phyloP scores from a whole-genome alignment of 495 filamentous ascomycete species.

The Pyronema omphalodes region DNA sequence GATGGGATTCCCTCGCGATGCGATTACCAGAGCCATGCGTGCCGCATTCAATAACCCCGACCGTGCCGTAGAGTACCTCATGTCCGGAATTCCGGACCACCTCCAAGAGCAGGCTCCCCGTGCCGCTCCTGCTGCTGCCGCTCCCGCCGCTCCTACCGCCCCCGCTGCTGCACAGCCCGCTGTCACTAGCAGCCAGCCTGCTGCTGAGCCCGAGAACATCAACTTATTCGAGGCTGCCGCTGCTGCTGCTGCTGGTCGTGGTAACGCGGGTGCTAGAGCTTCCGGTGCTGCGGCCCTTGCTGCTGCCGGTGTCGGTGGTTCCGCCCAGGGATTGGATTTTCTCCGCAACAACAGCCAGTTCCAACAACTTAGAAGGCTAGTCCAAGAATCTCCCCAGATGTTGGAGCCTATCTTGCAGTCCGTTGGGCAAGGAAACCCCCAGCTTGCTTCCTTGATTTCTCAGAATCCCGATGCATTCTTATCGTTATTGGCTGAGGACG shows the following conservation, averaged over 20 bases:
- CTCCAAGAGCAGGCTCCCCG: constrained; percentile 44
- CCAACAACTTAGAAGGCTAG: constrained; percentile 88
- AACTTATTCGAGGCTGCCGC: constrained; percentile 80
- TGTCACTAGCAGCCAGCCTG: constrained; percentile 24
- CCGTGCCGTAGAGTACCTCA: constrained; percentile 85
- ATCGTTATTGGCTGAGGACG: constrained; percentile 65
- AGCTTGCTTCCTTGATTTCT: constrained; percentile 77
- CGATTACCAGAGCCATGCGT: constrained; percentile 84
- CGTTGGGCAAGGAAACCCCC: constrained; percentile 86
- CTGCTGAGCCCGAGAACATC: constrained; percentile 49
- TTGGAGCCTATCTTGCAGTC: constrained; percentile 93
- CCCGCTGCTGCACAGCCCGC: constrained; percentile 25
- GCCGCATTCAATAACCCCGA: constrained; percentile 94
- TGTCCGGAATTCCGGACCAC: constrained; percentile 79
- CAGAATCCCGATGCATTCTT: constrained; percentile 86
- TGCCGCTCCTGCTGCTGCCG: constrained; percentile 25
- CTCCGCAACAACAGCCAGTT: constrained; percentile 94
- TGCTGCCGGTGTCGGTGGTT: constrained; percentile 35
- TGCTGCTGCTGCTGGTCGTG: constrained; percentile 36
- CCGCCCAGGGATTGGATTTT: constrained; percentile 68
- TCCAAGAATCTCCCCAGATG: constrained; percentile 95
- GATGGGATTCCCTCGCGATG: constrained; percentile 78
- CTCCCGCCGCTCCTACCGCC: constrained; percentile 20
- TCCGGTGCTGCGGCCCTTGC: constrained; percentile 33
- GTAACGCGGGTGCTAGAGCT: constrained; percentile 33